Conservation (phyloP, 805 yeast species). For the Danielozyma ontarioensis region DNA sequence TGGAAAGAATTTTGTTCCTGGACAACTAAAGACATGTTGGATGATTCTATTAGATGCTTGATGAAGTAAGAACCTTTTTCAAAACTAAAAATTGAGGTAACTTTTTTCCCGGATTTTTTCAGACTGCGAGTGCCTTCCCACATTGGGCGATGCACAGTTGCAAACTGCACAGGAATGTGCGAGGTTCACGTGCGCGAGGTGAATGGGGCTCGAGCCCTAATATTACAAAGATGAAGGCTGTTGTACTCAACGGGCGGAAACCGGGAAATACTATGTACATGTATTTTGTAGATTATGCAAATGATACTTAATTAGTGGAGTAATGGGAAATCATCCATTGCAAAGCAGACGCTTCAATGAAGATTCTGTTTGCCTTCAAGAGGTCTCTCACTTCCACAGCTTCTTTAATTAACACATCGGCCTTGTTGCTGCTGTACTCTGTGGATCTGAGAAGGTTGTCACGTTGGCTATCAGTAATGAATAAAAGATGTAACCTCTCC, state of each 20-base stretch:
- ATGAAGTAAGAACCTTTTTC: conserved; percentile 5
- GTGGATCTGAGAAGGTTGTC: conserved; percentile 59
- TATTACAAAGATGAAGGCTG: no score
- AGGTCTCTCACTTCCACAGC: conserved; percentile 80
- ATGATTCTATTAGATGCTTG: conserved; percentile 9
- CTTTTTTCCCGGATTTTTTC: conserved; percentile 11
- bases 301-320: conserved; percentile 3
- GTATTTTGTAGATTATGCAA: conserved; percentile 4
- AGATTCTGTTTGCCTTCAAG: conserved; percentile 70
- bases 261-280: conserved; percentile 13
- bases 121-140: conserved; percentile 6
- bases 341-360: conserved; percentile 68
- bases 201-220: conserved; percentile 19
- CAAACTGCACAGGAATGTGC: no score
- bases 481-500: conserved; percentile 52
- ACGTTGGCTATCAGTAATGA: conserved; percentile 59
- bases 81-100: conserved; percentile 13
- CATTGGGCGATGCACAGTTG: conserved; percentile 5
- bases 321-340: conserved; percentile 47
- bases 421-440: conserved; percentile 44
- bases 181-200: no score
- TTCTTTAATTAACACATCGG: conserved; percentile 68
- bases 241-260: no score
- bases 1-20: conserved; percentile 99
- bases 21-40: conserved; percentile 92